phyloP scores from a whole-genome alignment of 108 stramenopile genomes.

The Pseudonitzschia delicatissima region DNA sequence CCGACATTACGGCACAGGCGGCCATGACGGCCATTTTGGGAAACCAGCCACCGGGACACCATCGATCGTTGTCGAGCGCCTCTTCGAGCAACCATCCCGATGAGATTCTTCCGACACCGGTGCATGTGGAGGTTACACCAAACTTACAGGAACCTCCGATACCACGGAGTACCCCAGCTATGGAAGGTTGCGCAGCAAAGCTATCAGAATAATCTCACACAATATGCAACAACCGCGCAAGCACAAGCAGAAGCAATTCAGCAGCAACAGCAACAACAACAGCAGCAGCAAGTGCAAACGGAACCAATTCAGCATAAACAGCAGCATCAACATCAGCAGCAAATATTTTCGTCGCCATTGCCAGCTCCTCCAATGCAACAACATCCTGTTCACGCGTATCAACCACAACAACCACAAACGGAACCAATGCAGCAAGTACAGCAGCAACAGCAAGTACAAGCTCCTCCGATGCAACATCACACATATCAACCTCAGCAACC shows the following conservation, averaged over 20 bases:
- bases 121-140: not conserved
- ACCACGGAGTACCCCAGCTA: too few relatives aligned
- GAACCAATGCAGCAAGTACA: not conserved
- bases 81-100: not conserved
- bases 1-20: constrained; percentile 5
- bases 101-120: not conserved
- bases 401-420: not conserved
- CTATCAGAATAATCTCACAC: too few relatives aligned
- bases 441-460: not conserved
- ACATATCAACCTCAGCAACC: not conserved
- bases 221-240: too few relatives aligned
- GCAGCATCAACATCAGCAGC: not conserved
- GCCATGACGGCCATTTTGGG: constrained; percentile 2
- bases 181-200: too few relatives aligned
- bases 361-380: not conserved
- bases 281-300: not conserved
- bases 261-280: not conserved
- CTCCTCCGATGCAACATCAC: not conserved
- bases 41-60: not conserved
- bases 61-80: not conserved
- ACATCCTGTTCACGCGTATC: not conserved
- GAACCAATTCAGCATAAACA: not conserved
- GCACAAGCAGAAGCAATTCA: too few relatives aligned
- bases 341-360: not conserved
- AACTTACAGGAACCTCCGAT: not conserved